These are phyloP conservation scores for Penicillium sp. DNA, from an alignment of 2,329 filamentous ascomycete species.

Conservation along the genomic window DNA sequence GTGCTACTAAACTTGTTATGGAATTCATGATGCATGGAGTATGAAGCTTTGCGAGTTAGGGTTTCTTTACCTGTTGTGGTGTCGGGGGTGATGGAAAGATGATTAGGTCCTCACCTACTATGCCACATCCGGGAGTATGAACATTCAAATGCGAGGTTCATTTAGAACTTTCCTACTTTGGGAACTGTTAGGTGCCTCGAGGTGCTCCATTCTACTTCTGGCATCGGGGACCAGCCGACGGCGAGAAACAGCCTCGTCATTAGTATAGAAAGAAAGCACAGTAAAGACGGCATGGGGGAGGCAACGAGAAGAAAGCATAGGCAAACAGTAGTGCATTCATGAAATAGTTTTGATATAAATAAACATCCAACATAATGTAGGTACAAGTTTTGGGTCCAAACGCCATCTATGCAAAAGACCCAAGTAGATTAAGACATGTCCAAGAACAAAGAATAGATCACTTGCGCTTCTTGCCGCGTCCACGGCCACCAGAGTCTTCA, in stretches of 20 bases:
- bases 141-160: background rate
- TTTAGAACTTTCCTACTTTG: background rate
- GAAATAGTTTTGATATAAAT: conserved; percentile 4
- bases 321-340: background rate
- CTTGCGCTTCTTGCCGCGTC: conserved; percentile 48
- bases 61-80: background rate
- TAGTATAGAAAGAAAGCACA: background rate
- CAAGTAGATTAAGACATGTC: conserved; percentile 17
- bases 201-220: background rate
- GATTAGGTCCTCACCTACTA: background rate
- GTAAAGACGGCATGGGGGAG: background rate
- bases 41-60: background rate
- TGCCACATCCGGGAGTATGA: background rate
- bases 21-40: background rate
- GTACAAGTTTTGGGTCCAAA: conserved; percentile 25
- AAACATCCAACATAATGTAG: conserved; percentile 8
- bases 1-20: background rate
- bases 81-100: background rate
- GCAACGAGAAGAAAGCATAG: background rate
- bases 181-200: background rate
- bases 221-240: background rate
- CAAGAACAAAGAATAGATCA: conserved; percentile 26
- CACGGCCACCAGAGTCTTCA: conserved; percentile 52
- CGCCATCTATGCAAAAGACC: conserved; percentile 27
- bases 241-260: background rate